Conservation (phyloP, 75 land plant species). For the Adiantum capillusveneris region DNA sequence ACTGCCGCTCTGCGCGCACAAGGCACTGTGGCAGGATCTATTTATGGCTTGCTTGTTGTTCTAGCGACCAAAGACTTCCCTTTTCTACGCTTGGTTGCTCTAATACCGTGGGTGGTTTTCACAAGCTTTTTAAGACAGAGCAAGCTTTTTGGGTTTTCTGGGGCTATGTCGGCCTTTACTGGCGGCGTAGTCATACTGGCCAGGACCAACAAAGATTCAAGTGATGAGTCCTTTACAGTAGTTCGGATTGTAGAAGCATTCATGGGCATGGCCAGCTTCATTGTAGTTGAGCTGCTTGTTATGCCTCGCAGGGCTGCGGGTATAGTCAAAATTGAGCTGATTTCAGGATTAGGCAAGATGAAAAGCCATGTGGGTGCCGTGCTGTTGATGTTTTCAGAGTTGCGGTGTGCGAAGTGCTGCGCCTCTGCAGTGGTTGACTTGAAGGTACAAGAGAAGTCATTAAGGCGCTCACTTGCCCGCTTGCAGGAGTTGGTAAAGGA, state of each 20-base stretch:
- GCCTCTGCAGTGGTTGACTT: not conserved
- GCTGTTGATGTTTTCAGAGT: not conserved
- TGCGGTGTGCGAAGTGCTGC: not conserved
- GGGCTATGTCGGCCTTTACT: conserved; percentile 42
- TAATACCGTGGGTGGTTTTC: conserved; percentile 67
- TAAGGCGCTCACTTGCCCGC: conserved; percentile 10
- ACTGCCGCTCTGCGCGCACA: conserved; percentile 45
- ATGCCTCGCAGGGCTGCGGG: conserved; percentile 52
- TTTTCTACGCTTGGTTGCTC: conserved; percentile 26
- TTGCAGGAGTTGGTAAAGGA: conserved; percentile 35
- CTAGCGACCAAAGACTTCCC: conserved; percentile 21
- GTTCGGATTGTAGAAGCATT: conserved; percentile 52
- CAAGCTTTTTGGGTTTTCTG: conserved; percentile 53
- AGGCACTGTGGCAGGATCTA: conserved; percentile 58
- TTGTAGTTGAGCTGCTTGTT: conserved; percentile 47
- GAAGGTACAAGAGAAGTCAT: conserved; percentile 15
- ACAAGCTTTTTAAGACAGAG: conserved; percentile 46
- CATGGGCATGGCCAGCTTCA: conserved; percentile 44
- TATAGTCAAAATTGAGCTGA: conserved; percentile 38
- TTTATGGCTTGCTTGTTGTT: conserved; percentile 45
- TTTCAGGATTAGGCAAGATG: conserved; percentile 16
- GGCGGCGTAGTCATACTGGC: conserved; percentile 57
- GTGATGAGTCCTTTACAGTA: conserved; percentile 40
- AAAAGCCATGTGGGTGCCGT: conserved; percentile 10
- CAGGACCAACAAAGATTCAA: conserved; percentile 27